These are phyloP conservation scores for Erysimum cheiranthoides DNA, from an alignment of 345 rosid species.

Conservation along the genomic window DNA sequence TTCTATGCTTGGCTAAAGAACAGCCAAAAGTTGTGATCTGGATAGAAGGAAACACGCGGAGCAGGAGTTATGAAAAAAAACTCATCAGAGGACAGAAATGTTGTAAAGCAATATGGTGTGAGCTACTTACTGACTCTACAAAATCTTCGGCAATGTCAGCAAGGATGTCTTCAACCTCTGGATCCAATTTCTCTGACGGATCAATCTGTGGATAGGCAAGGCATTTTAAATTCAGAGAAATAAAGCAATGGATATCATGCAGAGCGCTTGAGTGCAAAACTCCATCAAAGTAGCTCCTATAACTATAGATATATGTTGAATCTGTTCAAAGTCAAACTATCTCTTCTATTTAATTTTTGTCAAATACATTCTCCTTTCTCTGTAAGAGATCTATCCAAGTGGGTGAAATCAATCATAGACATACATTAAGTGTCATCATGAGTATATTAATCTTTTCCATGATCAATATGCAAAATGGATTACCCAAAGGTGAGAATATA, in stretches of 20 bases:
- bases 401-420: conserved; percentile 9
- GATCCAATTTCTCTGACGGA: conserved; percentile 87
- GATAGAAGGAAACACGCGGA: conserved; percentile 18
- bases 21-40: conserved; percentile 97
- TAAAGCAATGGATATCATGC: conserved; percentile 5
- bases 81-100: background rate
- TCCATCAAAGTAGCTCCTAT: conserved; percentile 1
- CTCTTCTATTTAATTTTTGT: background rate
- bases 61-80: conserved; percentile 27
- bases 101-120: conserved; percentile 24
- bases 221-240: background rate
- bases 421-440: conserved; percentile 9
- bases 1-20: conserved; percentile 95
- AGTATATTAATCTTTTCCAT: background rate
- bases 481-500: conserved; percentile 22
- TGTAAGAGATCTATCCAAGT: background rate
- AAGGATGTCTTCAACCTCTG: conserved; percentile 94
- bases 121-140: conserved; percentile 82
- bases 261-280: conserved; percentile 2
- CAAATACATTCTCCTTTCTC: conserved; percentile 5
- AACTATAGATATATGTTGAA: conserved; percentile 22
- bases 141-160: conserved; percentile 94
- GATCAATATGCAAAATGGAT: conserved; percentile 17
- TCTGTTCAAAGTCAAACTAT: background rate
- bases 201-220: conserved; percentile 64